These are phyloP conservation scores for Torulaspora maleeae DNA, from an alignment of 805 yeast genomes.

Conservation along the genomic window DNA sequence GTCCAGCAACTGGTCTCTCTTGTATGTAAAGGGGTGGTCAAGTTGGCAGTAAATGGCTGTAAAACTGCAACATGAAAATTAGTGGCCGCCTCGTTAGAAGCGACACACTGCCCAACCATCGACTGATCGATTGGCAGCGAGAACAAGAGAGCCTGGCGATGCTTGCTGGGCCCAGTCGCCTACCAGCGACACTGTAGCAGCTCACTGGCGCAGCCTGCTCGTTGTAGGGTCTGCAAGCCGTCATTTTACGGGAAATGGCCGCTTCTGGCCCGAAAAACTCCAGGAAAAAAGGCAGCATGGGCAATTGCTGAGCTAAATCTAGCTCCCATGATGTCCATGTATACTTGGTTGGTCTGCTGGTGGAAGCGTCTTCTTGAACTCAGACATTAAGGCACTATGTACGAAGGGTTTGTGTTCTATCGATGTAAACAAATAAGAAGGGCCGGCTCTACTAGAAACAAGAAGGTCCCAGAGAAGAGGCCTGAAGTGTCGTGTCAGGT, in stretches of 20 bases:
- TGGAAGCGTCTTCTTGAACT: neutral
- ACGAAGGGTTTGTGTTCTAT: neutral
- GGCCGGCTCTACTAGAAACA: neutral
- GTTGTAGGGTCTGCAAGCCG: too few relatives aligned
- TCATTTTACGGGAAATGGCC: too few relatives aligned
- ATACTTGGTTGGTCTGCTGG: too few relatives aligned
- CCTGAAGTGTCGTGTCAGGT: neutral
- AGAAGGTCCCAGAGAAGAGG: neutral
- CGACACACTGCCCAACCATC: neutral
- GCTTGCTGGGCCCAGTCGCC: neutral
- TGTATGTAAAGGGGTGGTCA: slow-evolving; percentile 6
- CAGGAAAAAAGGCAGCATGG: too few relatives aligned
- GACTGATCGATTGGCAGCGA: neutral
- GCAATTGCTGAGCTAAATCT: too few relatives aligned
- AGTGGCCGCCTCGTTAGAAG: neutral
- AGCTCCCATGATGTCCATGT: too few relatives aligned
- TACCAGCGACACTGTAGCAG: too few relatives aligned
- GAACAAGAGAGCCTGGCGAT: neutral
- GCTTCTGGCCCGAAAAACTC: too few relatives aligned
- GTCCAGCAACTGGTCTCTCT: neutral
- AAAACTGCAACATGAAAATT: slow-evolving; percentile 1
- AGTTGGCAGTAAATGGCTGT: slow-evolving; percentile 9
- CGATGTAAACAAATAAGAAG: neutral
- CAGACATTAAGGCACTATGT: neutral
- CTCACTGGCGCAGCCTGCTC: too few relatives aligned